Base-by-base conservation (phyloP, 2,329 filamentous ascomycete species). In the Clarireedia paspali region DNA sequence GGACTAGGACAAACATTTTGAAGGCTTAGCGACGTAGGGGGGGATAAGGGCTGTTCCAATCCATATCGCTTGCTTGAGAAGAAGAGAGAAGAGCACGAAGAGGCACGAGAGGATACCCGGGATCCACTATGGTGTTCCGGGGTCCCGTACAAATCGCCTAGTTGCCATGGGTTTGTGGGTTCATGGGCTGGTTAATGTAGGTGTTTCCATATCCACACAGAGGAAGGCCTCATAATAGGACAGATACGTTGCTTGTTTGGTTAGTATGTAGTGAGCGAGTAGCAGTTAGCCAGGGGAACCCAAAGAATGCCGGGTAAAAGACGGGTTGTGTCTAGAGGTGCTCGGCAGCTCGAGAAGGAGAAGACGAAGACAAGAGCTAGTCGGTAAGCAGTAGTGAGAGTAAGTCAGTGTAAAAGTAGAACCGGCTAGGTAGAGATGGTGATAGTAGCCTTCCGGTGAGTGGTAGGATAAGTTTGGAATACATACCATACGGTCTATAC, bases 1-100 rank as follows among this genome's bases (percentile, higher is more conserved):
- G 20, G 20, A 20, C 20, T 20, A 20, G 27, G 27, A 46, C 23
- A 46, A 44, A 50, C n/a, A 10, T 5, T 20, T 40, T 10, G 17
- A 40, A 40, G 46, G 9, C 46, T 55, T 55, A 17, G 53, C 53
- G 38, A 47, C 23, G 38, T 26, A 55, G 53, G 20, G 20, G 20
- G 20, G 20, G 20, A 20, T 20, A 20, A 20, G 20, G 7, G 27
- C 27, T 36, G 17, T 42, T 7, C 53, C 46, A 50, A 26, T 14
- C 38, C 38, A 40, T 14, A 40, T 47, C 20, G 23, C 42, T 36
- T 40, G 27, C 26, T 7, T 20, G 20, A 20, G 20, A 20, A 20
- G 20, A 27, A 27, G 26, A 27, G 26, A 27, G 26, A 27, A 5
- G 7, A 7, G 7, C 26, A 20, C 20, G 20, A 20, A 20, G 20